Base-by-base conservation (phyloP, 2,329 filamentous ascomycete species). In the Aureobasidium sp. region DNA sequence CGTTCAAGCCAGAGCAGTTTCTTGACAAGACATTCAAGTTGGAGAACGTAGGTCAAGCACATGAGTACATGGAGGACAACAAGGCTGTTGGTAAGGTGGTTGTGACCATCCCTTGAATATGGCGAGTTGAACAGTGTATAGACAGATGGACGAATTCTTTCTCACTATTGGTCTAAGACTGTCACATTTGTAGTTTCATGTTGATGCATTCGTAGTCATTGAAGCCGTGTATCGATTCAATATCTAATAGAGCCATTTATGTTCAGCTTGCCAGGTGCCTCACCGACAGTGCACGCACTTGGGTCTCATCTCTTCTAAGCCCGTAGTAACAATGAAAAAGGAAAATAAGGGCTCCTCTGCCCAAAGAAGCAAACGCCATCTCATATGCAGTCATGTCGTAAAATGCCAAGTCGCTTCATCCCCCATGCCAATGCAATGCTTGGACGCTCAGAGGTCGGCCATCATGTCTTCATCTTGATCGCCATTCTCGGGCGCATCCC, bases 401-500 rank as follows among this genome's bases (percentile, higher is more conserved):
- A 57, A 44, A 30, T 57, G n/a, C 30, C 39, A 41, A 32, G 2
- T 42, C 52, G 52, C 32, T 32, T 34, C 21, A 21, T 21, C 1
- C 53, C 11, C 29, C 9, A 16, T 25, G 3, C 50, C 37, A 15
- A 27, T 7, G 10, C 32, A 25, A 54, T 54, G 36, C 36, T 21
- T 21, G 21, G 42, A 11, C 25, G 53, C 13, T 60, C 34, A 58
- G 4, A 63, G 37, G 27, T 63, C 61, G 9, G 54, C 68, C 72
- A 73, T 73, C 63, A 73, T 68, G 57, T 73, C 71, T 55, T 67
- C 65, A 25, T 65, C 65, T 5, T 64, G 64, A 25, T 54, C 64
- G 10, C 50, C 63, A 29, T 41, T 41, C 5, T 62, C 64, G 15
- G 68, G 67, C 16, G 62, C 61, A 25, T 72, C 71, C 65, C 67